Evolutionary conservation across 2,329 filamentous ascomycete species (phyloP), one percentile per base, ranked within the genome.

Genomic region (Alternaria tenuissima): DNA sequence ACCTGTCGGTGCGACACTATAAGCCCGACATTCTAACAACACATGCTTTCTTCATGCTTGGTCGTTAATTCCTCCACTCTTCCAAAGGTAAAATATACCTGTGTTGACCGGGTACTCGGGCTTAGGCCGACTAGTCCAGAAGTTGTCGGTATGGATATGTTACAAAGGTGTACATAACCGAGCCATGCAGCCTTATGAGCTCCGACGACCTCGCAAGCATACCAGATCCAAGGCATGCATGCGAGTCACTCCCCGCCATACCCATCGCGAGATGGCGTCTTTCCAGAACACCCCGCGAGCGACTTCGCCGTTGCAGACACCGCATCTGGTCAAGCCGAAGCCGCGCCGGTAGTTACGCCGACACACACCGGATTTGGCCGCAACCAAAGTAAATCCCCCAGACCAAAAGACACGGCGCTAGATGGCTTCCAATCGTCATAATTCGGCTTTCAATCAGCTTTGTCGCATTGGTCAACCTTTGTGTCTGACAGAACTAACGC

Each of bases 401-500:
- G 61, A 57, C 63, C 65, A 63, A 55, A 48, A 26, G 7, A 41
- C 61, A 26, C 30, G 24, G 54, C 64, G 60, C 62, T 62, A 63
- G 46, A 41, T 52, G 56, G 46, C 47, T 55, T 64, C 69, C 69
- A 71, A 67, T 68, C 55, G 63, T 52, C 53, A 57, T 47, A 44
- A 51, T 36, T 60, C 51, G 65, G 57, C 66, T 66, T 64, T 49
- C 46, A 68, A 67, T 61, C 57, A 52, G 36, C 34, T 46, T 43
- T 42, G 39, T 55, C 41, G 61, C 57, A 76, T 76, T 76, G 73
- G 73, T 64, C 71, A 42, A 53, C 48, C 24, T 55, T 46, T 59
- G 41, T 49, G 39, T 38, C 24, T 36, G 46, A 41, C 47, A 48
- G 38, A 59, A 44, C 63, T 66, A 69, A 56, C 56, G 62, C 62